These are phyloP conservation scores for Hygrophoropsis aurantiaca DNA, from an alignment of 768 basidiomycete genomes.

Conservation along the genomic window DNA sequence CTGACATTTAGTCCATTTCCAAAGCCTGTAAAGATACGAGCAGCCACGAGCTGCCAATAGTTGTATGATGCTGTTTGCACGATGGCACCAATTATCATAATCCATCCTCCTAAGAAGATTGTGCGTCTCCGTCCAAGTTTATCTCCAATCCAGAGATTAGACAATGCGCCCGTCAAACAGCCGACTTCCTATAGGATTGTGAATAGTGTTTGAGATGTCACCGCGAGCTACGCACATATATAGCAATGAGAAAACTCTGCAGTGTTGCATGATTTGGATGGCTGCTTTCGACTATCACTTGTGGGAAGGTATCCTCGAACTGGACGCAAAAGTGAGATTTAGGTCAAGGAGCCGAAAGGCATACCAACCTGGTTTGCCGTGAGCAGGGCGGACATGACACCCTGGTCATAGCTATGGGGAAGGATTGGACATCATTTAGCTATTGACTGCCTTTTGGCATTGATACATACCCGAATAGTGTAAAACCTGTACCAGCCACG, in stretches of 20 bases:
- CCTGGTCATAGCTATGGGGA: conserved; percentile 37
- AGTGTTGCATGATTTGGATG: conserved; percentile 33
- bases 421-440: neutral
- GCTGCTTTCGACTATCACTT: conserved; percentile 27
- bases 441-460: neutral
- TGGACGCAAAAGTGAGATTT: conserved; percentile 5
- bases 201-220: neutral
- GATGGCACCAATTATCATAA: conserved; percentile 44
- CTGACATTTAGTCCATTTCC: conserved; percentile 41
- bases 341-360: neutral
- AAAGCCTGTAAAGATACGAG: conserved; percentile 39
- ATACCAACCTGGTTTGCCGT: conserved; percentile 27
- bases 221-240: conserved; percentile 29
- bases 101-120: conserved; percentile 37
- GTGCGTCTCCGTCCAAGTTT: conserved; percentile 38
- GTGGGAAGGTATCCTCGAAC: conserved; percentile 40
- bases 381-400: conserved; percentile 43
- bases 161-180: conserved; percentile 42
- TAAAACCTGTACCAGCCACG: conserved; percentile 37
- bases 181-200: conserved; percentile 39
- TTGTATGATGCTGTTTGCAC: conserved; percentile 36
- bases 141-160: conserved; percentile 42
- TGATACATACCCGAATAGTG: conserved; percentile 33
- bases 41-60: conserved; percentile 41
- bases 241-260: conserved; percentile 38